phyloP scores from a whole-genome alignment of 148 eudicot genomes.

The Rhododendron molle region DNA sequence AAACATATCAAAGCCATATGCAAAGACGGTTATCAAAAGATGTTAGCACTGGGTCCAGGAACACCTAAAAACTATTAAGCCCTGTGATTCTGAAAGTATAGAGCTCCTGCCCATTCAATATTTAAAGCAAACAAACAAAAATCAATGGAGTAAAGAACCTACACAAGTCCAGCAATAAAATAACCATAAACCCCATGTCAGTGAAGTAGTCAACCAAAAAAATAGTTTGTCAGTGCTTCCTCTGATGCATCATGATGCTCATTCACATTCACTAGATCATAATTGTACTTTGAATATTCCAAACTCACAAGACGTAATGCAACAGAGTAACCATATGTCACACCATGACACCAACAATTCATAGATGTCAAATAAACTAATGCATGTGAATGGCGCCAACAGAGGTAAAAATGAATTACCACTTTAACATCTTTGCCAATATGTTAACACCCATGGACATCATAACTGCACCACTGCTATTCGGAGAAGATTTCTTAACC shows the following conservation, averaged over 20 bases:
- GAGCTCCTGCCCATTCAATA: background rate
- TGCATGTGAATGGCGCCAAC: background rate
- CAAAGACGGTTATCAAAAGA: background rate
- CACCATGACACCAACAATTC: background rate
- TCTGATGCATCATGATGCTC: background rate
- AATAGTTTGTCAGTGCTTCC: background rate
- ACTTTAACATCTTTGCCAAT: slow-evolving; percentile 77
- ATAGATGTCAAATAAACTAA: slow-evolving; percentile 1
- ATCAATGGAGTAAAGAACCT: background rate
- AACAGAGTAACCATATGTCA: background rate
- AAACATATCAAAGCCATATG: background rate
- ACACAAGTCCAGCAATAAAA: background rate
- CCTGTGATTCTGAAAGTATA: background rate
- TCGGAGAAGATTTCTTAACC: slow-evolving; percentile 55
- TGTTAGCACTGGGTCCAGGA: slow-evolving; percentile 2
- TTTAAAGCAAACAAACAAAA: background rate
- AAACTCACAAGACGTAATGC: background rate
- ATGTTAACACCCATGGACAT: slow-evolving; percentile 77
- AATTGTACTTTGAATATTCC: background rate
- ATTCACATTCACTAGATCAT: background rate
- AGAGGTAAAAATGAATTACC: slow-evolving; percentile 35
- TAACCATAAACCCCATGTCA: background rate
- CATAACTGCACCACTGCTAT: slow-evolving; percentile 38
- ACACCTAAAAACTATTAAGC: background rate
- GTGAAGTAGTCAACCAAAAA: background rate